A percentile compares a stretch with the other conserved stretches of the same genome.
phyloP scores from a whole-genome alignment of 73 alveolate species.

The Paramecium octaurelia region DNA sequence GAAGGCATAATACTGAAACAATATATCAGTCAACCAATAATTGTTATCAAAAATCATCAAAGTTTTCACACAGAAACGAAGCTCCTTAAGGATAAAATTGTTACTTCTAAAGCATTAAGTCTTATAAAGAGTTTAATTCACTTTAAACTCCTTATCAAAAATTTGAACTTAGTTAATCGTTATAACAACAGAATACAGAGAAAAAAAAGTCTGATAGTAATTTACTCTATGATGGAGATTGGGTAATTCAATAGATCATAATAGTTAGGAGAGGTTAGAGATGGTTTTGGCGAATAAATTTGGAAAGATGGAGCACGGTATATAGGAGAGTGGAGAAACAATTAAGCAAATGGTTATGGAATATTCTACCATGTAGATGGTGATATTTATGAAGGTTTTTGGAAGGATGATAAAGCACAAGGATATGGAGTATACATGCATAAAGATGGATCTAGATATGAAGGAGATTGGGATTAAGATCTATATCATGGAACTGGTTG shows the following conservation, averaged over 20 bases:
- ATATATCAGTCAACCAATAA: neutral
- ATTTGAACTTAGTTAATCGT: neutral
- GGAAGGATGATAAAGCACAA: conserved; percentile 59
- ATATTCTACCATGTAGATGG: conserved; percentile 53
- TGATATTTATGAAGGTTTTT: conserved; percentile 61
- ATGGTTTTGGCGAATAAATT: conserved; percentile 67
- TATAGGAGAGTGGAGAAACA: conserved; percentile 42
- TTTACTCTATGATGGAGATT: conserved; percentile 78
- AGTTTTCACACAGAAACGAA: neutral
- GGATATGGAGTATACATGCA: conserved; percentile 61
- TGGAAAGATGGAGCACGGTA: conserved; percentile 61
- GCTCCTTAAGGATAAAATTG: neutral
- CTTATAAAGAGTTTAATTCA: neutral
- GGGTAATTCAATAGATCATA: conserved; percentile 54
- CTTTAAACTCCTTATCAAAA: neutral
- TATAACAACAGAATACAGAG: neutral
- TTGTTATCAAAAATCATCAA: neutral
- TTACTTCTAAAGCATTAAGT: neutral
- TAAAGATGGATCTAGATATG: conserved; percentile 55
- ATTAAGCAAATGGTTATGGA: conserved; percentile 51
- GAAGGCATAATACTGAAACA: neutral
- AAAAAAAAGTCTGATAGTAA: conserved; percentile 64
- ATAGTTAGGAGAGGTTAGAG: conserved; percentile 75
- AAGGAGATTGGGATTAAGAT: conserved; percentile 68
- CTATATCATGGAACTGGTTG: conserved; percentile 61